Evolutionary conservation across 495 filamentous ascomycete species (phyloP), one percentile per base, ranked within the genome.

Genomic region (Penicillium robsamsonii): DNA sequence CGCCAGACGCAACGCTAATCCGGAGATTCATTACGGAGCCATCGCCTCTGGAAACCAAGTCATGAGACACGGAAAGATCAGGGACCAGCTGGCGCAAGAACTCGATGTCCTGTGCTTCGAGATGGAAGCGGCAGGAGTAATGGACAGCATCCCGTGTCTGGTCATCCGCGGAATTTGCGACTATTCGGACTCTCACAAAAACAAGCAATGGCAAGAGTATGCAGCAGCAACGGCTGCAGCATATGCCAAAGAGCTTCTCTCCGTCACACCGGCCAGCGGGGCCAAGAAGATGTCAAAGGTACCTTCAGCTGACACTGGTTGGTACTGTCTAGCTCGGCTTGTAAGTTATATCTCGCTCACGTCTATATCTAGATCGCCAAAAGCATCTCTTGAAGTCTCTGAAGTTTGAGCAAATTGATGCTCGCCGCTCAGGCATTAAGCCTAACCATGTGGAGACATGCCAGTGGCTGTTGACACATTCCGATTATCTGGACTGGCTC

Each of bases 401-500:
- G 5, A 35, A 31, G 11, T 76, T 76, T 38, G 49, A 70, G 3
- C 62, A 70, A 45, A 71, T 73, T 2, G 55, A 72, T 38, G 18
- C 50, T 13, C 70, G 68, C 0, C 54, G 55, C 42, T 31, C 22
- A 2, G 63, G 33, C 7, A 72, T 75, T 43, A 66, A 68, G 46
- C 8, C 18, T 6, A 64, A 61, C 0, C 63, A 75, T 29, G 29
- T 20, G 2, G 65, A 70, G 48, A 83, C 81, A 25, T 84, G 80
- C 50, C 40, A 53, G 59, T 85, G 81, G 81, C 55, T 85, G 17
- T 58, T 80, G 4, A 55, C 60, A 2, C 66, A 69, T 7, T 41
- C 62, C 1, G 57, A 73, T n/a, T 83, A 80, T 54, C 17, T 53
- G 10, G 51, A 64, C n/a, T 85, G 80, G 81, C 70, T 82, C 11